These are phyloP conservation scores for Zymoseptoria pseudotritici DNA, from an alignment of 2,329 filamentous ascomycete species.

Conservation along the genomic window DNA sequence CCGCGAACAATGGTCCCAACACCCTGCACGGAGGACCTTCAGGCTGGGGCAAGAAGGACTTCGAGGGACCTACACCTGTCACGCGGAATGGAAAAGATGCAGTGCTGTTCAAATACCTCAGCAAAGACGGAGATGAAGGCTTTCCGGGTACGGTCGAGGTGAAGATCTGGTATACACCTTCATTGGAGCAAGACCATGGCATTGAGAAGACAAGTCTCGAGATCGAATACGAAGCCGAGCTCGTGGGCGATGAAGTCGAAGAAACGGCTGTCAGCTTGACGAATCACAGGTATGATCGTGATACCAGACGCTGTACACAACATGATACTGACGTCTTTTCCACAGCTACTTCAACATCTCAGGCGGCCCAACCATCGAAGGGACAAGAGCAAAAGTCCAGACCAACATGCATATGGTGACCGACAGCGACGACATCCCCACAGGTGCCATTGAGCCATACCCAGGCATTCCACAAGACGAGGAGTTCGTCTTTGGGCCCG, in stretches of 20 bases:
- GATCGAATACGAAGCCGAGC: conserved; percentile 83
- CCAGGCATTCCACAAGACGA: conserved; percentile 57
- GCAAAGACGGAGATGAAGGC: conserved; percentile 77
- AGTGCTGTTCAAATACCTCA: conserved; percentile 48
- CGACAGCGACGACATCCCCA: conserved; percentile 67
- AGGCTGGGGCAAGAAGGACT: conserved; percentile 77
- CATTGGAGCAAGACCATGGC: conserved; percentile 54
- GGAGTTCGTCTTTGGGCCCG: conserved; percentile 63
- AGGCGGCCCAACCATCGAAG: conserved; percentile 52
- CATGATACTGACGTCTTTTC: conserved; percentile 7
- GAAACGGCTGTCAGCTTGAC: conserved; percentile 91
- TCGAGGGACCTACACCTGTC: conserved; percentile 60
- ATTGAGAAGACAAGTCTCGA: conserved; percentile 64
- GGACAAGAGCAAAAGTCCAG: conserved; percentile 52
- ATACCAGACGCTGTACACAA: not conserved
- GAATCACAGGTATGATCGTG: conserved; percentile 67
- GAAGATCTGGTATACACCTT: conserved; percentile 69
- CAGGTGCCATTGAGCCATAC: conserved; percentile 56
- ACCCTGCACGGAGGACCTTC: conserved; percentile 47
- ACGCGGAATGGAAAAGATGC: conserved; percentile 42
- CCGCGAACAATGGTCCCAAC: conserved; percentile 71
- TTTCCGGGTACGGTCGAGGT: conserved; percentile 80
- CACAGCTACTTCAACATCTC: conserved; percentile 62
- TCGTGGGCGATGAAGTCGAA: conserved; percentile 64
- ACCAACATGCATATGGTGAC: conserved; percentile 65